Base-by-base conservation (phyloP, 2,329 filamentous ascomycete genomes). In the Knufia petricola region DNA sequence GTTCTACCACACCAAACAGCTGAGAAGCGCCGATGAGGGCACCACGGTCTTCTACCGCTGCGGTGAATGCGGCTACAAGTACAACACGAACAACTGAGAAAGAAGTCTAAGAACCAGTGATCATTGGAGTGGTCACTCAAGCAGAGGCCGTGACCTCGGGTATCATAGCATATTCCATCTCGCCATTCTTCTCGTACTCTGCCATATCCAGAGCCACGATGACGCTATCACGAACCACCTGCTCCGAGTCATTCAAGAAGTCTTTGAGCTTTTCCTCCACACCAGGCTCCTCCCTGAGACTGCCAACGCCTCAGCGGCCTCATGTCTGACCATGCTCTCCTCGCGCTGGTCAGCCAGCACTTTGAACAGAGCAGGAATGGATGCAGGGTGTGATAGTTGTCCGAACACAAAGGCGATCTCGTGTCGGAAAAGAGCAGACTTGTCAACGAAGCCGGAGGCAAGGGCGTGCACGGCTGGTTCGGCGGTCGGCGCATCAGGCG, bases 371-470 rank as follows among this genome's bases (percentile, higher is more conserved):
- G 87, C 87, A 3, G 92, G 89, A 57, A 98, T 95, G 1, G 88
- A 95, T n/a, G 90, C 90, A 1, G 92, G 92, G 63, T 98, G 92
- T 48, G 85, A 88, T 46, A 98, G 75, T 67, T 98, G 92, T 48
- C 92, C 92, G 59, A 98, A 98, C 12, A 98, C 92, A 64, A 98
- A 98, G 12, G 92, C 92, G 56, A 98, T 88, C 65, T 98, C 92
- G 70, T 98, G 92, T 57, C 92, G 83, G 76, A 98, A 96, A 6
- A 98, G 79, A 3, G 89, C 89, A 42, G 89, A 95, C 15, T 81
- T 75, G 64, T 98, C 92, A 26, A 75, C 74, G 59, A 98, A 82
- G 13, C 92, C 92, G 62, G 82, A 83, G 39, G 92, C 87, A 40
- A 98, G 78, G 9, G 89, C 86, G 38, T 84, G 77, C 46, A 98